These are phyloP conservation scores for Curvularia spicifera DNA, from an alignment of 2,329 filamentous ascomycete genomes.

Conservation along the genomic window DNA sequence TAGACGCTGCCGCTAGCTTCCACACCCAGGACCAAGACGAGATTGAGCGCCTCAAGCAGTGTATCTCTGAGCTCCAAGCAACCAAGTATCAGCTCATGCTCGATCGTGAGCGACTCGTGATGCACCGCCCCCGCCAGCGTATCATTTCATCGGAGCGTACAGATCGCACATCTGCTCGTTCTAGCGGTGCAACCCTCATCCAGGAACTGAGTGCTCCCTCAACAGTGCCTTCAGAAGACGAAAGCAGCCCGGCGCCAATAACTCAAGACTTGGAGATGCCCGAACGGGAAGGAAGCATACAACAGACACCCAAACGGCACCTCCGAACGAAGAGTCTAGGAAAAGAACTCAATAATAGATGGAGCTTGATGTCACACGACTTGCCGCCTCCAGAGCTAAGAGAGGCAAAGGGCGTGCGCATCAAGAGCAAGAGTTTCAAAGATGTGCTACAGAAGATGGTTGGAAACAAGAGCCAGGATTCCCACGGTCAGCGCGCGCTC, in stretches of 20 bases:
- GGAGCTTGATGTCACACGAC: conserved; percentile 31
- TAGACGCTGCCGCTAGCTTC: conserved; percentile 23
- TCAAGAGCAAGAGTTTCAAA: conserved; percentile 34
- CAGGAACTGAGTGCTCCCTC: conserved; percentile 30
- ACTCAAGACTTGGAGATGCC: conserved; percentile 10
- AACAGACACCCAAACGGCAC: conserved; percentile 26
- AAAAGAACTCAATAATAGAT: conserved; percentile 15
- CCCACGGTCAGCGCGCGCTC: conserved; percentile 5
- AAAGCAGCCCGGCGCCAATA: conserved; percentile 18
- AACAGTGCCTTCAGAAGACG: conserved; percentile 20
- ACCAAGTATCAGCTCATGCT: conserved; percentile 43
- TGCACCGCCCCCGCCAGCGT: conserved; percentile 31
- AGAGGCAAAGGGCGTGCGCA: conserved; percentile 17
- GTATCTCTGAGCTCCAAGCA: conserved; percentile 31
- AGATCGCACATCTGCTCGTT: conserved; percentile 33
- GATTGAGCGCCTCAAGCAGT: conserved; percentile 34
- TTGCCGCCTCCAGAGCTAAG: conserved; percentile 31
- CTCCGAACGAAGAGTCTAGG: conserved; percentile 22
- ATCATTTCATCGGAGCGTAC: conserved; percentile 31
- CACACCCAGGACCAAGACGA: conserved; percentile 35
- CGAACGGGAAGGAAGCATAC: conserved; percentile 25
- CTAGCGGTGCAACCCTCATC: conserved; percentile 44
- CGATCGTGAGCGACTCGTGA: conserved; percentile 40
- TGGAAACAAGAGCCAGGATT: conserved; percentile 21
- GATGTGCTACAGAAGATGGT: conserved; percentile 40